Evolutionary conservation across 495 filamentous ascomycete species (phyloP), one percentile per base, ranked within the genome.

Genomic region (Cercophora scortea): DNA sequence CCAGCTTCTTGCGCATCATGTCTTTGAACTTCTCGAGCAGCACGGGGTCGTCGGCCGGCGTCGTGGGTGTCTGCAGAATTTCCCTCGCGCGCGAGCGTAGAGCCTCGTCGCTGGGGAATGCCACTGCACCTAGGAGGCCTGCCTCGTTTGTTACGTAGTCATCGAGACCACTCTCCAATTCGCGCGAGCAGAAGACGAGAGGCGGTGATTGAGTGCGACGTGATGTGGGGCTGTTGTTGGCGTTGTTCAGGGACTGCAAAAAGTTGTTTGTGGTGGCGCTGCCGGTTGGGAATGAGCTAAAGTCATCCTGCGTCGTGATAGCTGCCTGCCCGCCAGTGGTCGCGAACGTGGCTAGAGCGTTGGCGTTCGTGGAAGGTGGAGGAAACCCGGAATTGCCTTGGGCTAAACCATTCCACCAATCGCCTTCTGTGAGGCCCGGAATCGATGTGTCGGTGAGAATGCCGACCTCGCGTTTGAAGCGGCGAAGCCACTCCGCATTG

Each of bases 401-500:
- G 8, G 55, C 42, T 25, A 5, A 2, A 6, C 69, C 47, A 39
- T 60, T 67, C 74, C 76, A 78, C 8, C 69, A 50, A 19, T 54
- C 45, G n/a, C 43, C 51, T 8, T 42, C 19, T 5, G 70, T 66
- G 1, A 79, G 66, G 11, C 76, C 77, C 0, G 78, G 76, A 0
- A 75, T 68, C 9, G 61, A 60, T 4, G 69, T 56, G 18, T 68
- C 56, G 0, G 72, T 67, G 3, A 77, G 64, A 45, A 88, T 70
- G 8, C 83, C 82, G 38, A 71, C 72, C 55, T 83, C 78, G 4
- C 81, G 79, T 62, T 88, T 88, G 61, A 88, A 78, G 38, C 84
- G 71, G 52, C 78, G 76, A 2, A 89, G 74, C 85, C 85, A 89
- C 42, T 86, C 75, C 16, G 77, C 73, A 54, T 89, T 87, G 62